Conservation (phyloP, 768 basidiomycete genomes). For the Paxillus involutus region DNA sequence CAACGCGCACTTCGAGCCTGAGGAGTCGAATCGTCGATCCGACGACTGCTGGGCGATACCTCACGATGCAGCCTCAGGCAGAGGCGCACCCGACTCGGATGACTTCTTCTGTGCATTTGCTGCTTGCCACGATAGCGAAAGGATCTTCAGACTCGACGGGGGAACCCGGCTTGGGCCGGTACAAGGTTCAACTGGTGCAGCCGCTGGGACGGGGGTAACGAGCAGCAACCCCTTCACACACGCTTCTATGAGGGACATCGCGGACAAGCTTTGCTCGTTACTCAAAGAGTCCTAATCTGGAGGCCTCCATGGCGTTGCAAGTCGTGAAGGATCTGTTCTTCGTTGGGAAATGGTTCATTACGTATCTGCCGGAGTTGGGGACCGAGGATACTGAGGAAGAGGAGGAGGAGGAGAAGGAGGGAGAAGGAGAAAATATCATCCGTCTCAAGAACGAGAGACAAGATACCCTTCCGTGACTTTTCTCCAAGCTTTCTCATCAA, state of each 20-base stretch:
- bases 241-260: slow-evolving; percentile 62
- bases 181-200: slow-evolving; percentile 36
- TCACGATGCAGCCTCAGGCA: too few relatives aligned
- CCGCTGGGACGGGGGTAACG: neutral
- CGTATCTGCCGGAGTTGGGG: slow-evolving; percentile 32
- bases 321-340: slow-evolving; percentile 92
- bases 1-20: too few relatives aligned
- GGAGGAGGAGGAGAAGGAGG: slow-evolving; percentile 25
- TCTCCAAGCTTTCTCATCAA: too few relatives aligned
- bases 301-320: slow-evolving; percentile 73
- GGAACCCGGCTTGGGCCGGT: too few relatives aligned
- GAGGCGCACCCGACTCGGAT: too few relatives aligned
- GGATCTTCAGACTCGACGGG: too few relatives aligned
- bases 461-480: too few relatives aligned
- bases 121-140: too few relatives aligned
- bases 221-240: slow-evolving; percentile 51
- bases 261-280: slow-evolving; percentile 71
- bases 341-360: slow-evolving; percentile 80
- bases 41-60: too few relatives aligned
- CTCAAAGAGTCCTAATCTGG: slow-evolving; percentile 80
- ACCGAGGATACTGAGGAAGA: slow-evolving; percentile 28
- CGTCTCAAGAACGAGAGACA: neutral
- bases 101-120: too few relatives aligned
- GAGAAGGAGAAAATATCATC: slow-evolving; percentile 18
- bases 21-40: too few relatives aligned